A percentile compares a stretch with the other conserved stretches of the same genome.
These are phyloP conservation scores for Colletotrichum echinochloae DNA, from an alignment of 2,329 filamentous ascomycete genomes.

Conservation along the genomic window DNA sequence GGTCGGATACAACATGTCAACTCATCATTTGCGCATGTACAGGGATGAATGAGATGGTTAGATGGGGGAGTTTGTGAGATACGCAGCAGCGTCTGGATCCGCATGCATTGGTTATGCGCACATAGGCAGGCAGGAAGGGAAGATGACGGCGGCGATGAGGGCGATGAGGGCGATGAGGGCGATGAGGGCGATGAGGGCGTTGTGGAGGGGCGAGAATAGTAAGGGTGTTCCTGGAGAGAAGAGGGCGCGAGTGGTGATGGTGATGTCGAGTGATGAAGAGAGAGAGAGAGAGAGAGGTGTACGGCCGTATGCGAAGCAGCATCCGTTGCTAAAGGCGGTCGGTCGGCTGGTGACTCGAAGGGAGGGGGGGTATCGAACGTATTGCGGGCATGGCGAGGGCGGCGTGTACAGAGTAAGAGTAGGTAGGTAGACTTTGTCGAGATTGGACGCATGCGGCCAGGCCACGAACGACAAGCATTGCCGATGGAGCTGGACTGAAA, in stretches of 20 bases:
- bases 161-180: not conserved
- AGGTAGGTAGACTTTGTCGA: not conserved
- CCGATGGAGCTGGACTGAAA: not conserved
- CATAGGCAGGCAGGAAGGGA: not conserved
- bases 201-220: not conserved
- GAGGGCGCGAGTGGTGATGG: not conserved
- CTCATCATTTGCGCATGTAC: not conserved
- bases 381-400: not conserved
- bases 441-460: not conserved
- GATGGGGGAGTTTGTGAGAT: not conserved
- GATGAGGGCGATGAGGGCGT: not conserved
- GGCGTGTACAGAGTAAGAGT: not conserved
- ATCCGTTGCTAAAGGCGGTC: not conserved
- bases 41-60: not conserved
- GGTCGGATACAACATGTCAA: not conserved
- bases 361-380: not conserved
- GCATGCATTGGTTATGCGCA: not conserved
- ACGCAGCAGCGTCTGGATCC: not conserved
- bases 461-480: not conserved
- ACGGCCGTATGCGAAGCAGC: slow-evolving; percentile 9
- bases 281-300: not conserved
- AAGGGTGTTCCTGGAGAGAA: not conserved
- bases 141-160: not conserved
- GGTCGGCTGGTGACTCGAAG: not conserved
- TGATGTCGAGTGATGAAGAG: not conserved